These are phyloP conservation scores for Neopestalotiopsis sp. DNA, from an alignment of 2,329 filamentous ascomycete species.

Conservation along the genomic window DNA sequence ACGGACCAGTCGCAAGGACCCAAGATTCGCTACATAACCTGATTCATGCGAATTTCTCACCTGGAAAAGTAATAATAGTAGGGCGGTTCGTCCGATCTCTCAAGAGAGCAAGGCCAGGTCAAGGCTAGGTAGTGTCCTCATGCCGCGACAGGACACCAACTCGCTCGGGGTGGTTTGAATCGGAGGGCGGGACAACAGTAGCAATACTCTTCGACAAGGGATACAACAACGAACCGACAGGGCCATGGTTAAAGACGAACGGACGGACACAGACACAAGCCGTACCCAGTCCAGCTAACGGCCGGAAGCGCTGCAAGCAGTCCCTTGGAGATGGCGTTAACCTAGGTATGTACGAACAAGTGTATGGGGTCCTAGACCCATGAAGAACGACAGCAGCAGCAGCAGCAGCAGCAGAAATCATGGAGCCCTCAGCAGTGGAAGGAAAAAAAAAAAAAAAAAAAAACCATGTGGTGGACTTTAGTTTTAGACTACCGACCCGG, in stretches of 20 bases:
- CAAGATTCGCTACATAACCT: neutral
- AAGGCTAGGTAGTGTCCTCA: neutral
- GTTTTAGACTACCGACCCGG: neutral
- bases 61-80: neutral
- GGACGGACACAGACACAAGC: neutral
- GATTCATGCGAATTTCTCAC: neutral
- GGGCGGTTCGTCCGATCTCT: neutral
- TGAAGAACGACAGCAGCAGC: neutral
- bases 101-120: neutral
- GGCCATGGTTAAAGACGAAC: neutral
- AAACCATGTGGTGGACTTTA: neutral
- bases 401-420: neutral
- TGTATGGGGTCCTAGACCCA: neutral
- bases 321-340: too few relatives aligned
- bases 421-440: neutral
- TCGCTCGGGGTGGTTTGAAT: neutral
- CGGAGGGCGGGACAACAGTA: neutral
- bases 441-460: neutral
- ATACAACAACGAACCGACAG: too few relatives aligned
- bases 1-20: neutral
- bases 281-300: neutral
- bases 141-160: neutral
- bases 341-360: too few relatives aligned
- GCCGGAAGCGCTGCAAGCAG: neutral
- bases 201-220: neutral